These are phyloP conservation scores for Elaeis oleifera DNA, from an alignment of 202 grass and related monocot genomes.

Conservation along the genomic window DNA sequence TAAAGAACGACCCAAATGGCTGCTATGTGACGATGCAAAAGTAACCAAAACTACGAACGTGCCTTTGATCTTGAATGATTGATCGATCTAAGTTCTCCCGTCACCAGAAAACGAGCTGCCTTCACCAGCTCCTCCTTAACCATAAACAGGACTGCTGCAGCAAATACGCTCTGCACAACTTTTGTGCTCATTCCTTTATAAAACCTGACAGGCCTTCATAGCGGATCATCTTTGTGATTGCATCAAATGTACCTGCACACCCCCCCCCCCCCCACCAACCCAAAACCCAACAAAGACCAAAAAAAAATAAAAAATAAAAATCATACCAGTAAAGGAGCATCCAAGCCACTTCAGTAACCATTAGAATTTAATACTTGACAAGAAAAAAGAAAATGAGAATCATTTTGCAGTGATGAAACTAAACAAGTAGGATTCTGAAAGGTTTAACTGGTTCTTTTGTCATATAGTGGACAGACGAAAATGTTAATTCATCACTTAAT, in stretches of 20 bases:
- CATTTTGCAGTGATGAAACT: background rate
- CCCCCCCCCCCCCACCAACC: background rate
- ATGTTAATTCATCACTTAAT: too few species aligned
- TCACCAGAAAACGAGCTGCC: constrained; percentile 66
- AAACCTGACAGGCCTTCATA: constrained; percentile 56
- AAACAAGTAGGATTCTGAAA: background rate
- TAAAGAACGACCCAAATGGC: too few species aligned
- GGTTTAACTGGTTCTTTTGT: background rate
- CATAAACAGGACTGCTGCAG: constrained; percentile 91
- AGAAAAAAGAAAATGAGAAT: too few species aligned
- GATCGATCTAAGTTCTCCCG: constrained; percentile 37
- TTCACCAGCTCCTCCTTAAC: constrained; percentile 96
- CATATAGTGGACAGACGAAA: too few species aligned
- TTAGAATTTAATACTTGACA: too few species aligned
- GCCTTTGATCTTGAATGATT: constrained; percentile 44
- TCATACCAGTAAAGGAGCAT: too few species aligned
- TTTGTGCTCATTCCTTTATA: constrained; percentile 99
- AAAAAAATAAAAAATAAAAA: background rate
- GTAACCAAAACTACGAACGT: constrained; percentile 21
- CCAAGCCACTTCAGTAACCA: too few species aligned
- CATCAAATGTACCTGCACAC: constrained; percentile 77
- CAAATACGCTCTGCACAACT: constrained; percentile 92
- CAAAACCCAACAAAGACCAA: too few species aligned
- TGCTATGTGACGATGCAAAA: background rate
- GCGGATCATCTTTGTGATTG: constrained; percentile 63